Conservation (phyloP, 805 yeast genomes). For the Cyberlindnera nakhonratchasimensis region DNA sequence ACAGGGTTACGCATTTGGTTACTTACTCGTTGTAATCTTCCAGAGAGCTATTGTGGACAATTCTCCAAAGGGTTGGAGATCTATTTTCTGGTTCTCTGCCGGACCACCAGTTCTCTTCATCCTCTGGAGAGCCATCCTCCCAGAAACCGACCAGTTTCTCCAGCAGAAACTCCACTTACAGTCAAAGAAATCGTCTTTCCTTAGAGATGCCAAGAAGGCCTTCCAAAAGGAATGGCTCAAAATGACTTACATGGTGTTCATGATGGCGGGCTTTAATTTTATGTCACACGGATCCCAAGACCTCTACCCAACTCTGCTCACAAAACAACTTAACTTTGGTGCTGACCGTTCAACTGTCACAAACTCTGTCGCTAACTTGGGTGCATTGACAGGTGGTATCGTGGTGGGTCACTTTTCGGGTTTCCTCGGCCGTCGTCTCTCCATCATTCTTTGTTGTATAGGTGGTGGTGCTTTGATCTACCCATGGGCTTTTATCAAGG, state of each 20-base stretch:
- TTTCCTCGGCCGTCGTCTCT: slow-evolving; percentile 52
- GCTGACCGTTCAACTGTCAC: slow-evolving; percentile 49
- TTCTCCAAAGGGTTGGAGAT: slow-evolving; percentile 45
- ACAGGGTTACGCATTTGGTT: slow-evolving; percentile 77
- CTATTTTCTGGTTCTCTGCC: slow-evolving; percentile 66
- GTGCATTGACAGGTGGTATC: slow-evolving; percentile 57
- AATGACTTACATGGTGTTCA: slow-evolving; percentile 46
- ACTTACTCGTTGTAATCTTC: slow-evolving; percentile 60
- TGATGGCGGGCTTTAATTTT: slow-evolving; percentile 64
- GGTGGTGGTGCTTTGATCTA: slow-evolving; percentile 60
- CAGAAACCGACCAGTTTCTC: slow-evolving; percentile 51
- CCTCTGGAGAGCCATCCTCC: slow-evolving; percentile 40
- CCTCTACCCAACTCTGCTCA: slow-evolving; percentile 53
- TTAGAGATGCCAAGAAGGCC: slow-evolving; percentile 33
- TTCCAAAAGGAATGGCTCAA: slow-evolving; percentile 22
- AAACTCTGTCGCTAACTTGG: slow-evolving; percentile 56
- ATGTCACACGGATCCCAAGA: slow-evolving; percentile 65
- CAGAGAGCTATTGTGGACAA: slow-evolving; percentile 58
- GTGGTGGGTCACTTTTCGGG: slow-evolving; percentile 53
- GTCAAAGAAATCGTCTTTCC: slow-evolving; percentile 31
- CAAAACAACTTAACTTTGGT: slow-evolving; percentile 42
- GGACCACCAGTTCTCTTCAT: slow-evolving; percentile 46
- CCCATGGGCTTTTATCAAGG: slow-evolving; percentile 34
- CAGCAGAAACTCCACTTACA: slow-evolving; percentile 38
- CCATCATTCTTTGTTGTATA: slow-evolving; percentile 49